phyloP scores from a whole-genome alignment of 139 green algal species.

The Edaphochlamys debaryana region DNA sequence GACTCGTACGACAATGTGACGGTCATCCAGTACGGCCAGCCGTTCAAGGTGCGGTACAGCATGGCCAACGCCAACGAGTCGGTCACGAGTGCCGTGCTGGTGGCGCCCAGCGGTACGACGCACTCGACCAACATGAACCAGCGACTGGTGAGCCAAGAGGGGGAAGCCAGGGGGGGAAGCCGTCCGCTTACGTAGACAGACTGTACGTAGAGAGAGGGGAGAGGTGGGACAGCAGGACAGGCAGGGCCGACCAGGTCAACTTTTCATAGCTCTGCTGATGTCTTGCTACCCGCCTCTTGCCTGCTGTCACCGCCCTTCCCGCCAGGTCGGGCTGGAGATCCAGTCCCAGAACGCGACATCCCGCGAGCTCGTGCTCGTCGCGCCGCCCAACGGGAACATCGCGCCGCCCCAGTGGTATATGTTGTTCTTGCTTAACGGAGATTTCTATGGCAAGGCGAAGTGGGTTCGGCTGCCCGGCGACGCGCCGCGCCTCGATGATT shows the following conservation, averaged over 20 bases:
- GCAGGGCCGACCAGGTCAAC: no score
- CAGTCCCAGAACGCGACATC: neutral
- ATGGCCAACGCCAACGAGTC: neutral
- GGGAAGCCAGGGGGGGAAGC: neutral
- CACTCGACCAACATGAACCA: conserved; percentile 54
- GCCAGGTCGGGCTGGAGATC: conserved; percentile 36
- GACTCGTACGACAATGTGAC: neutral
- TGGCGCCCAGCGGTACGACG: conserved; percentile 36
- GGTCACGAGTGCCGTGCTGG: conserved; percentile 34
- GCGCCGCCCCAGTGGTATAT: conserved; percentile 50
- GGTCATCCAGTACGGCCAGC: conserved; percentile 20
- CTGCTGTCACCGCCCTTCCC: neutral
- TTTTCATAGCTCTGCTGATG: no score
- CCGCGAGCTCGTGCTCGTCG: conserved; percentile 1
- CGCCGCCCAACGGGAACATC: conserved; percentile 44
- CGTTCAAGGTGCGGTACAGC: conserved; percentile 8
- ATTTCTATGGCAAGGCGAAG: conserved; percentile 25
- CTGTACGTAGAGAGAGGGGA: no score
- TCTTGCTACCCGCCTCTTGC: neutral
- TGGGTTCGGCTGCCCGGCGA: conserved; percentile 41
- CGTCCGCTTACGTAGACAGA: no score
- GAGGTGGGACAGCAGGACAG: no score
- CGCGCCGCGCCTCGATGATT: conserved; percentile 2
- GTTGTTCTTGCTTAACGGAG: conserved; percentile 54
- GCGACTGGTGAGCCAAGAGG: conserved; percentile 7